Conservation (phyloP, 2,329 filamentous ascomycete species). For the Westerdykella ornata region DNA sequence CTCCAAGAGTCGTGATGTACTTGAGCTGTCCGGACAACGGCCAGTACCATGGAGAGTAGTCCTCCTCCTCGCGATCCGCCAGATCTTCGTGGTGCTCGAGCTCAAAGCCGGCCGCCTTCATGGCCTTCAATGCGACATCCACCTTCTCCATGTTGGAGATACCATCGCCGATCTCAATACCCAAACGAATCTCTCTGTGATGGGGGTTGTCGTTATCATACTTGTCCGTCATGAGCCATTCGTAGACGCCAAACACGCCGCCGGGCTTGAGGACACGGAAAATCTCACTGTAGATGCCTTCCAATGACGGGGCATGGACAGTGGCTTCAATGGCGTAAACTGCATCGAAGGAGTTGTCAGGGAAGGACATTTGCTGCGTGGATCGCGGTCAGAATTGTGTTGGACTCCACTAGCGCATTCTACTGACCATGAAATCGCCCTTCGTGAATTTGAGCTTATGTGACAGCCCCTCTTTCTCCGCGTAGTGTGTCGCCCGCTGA, state of each 20-base stretch:
- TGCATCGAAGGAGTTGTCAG: constrained; percentile 84
- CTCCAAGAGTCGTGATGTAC: constrained; percentile 72
- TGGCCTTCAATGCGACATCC: constrained; percentile 71
- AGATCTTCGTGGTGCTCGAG: constrained; percentile 80
- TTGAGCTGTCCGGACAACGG: constrained; percentile 77
- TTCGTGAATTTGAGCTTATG: constrained; percentile 82
- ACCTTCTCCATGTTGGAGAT: constrained; percentile 97
- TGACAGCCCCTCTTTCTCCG: constrained; percentile 70
- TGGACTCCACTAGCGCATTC: neutral
- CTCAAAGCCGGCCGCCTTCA: constrained; percentile 82
- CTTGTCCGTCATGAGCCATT: constrained; percentile 96
- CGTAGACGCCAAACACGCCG: constrained; percentile 92
- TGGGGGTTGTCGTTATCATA: constrained; percentile 84
- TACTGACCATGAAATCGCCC: constrained; percentile 82
- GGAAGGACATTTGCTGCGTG: constrained; percentile 83
- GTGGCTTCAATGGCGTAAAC: constrained; percentile 98
- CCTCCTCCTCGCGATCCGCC: constrained; percentile 64
- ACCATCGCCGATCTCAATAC: constrained; percentile 91
- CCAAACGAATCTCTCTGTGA: constrained; percentile 85
- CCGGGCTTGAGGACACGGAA: constrained; percentile 93
- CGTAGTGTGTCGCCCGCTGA: constrained; percentile 81
- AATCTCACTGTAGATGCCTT: constrained; percentile 91
- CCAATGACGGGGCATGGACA: constrained; percentile 82
- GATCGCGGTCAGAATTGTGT: constrained; percentile 5
- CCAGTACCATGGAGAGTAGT: constrained; percentile 87